Evolutionary conservation across 2,329 filamentous ascomycete genomes (phyloP), one percentile per base, ranked within the genome.

Genomic region (Aspergillus sojae): DNA sequence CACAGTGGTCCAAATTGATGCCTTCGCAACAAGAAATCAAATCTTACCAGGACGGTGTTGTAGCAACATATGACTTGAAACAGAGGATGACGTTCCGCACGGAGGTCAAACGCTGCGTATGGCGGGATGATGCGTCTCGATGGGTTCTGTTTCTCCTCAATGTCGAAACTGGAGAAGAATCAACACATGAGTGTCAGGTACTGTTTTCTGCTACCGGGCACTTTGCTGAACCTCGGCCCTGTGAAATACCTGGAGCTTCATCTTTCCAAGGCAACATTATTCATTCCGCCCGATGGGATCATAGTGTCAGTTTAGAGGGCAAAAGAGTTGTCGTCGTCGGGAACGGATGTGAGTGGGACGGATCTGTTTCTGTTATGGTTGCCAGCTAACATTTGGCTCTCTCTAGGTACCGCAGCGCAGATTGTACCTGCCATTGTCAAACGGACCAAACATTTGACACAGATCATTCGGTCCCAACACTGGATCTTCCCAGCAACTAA

Each of bases 381-480:
- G 12, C 14, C 1, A 16, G 12, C 5, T 36, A 36, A 36, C 12
- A 5, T 36, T 36, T 2, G 14, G 12, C 14, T 5, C 5, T 14
- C 34, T 36, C 12, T 36, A 36, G 34, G 34, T 36, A 72, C 70
- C 14, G 71, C 63, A n/a, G 64, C 70, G 2, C 71, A 74, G 54
- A 69, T 74, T n/a, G 68, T 74, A 4, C 71, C 71, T 9, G 64
- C 68, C 10, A 56, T 73, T 11, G 62, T 79, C 3, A 75, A 81
- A 58, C 80, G 80, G 34, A 82, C 81, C 12, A 86, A 83, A 66
- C 82, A 81, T 5, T 79, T 88, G 1, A 86, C 84, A 0, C 86
- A 88, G 66, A 71, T 88, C 6, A 82, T 88, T 79, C 77, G 84
- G 28, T 82, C 82, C 6, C 83, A 85, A 7, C 85, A 86, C 6